These are phyloP conservation scores for Murraya paniculata DNA, from an alignment of 345 rosid genomes.

Conservation along the genomic window DNA sequence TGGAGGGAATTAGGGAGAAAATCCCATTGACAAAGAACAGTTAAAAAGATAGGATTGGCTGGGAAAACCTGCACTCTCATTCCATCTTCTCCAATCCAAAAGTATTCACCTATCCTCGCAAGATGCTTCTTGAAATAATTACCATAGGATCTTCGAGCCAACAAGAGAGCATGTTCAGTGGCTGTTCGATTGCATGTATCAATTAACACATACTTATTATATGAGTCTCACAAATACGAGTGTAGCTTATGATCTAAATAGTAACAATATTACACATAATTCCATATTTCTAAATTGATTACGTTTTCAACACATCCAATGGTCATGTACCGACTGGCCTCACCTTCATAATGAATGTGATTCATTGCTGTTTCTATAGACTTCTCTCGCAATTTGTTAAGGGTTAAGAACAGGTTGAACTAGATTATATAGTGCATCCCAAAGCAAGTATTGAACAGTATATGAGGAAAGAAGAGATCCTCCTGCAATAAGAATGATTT, in stretches of 20 bases:
- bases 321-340: slow-evolving; percentile 38
- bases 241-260: not conserved
- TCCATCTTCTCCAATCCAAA: not conserved
- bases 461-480: slow-evolving; percentile 44
- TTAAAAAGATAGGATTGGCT: too few relatives aligned
- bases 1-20: too few relatives aligned
- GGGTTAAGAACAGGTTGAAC: slow-evolving; percentile 43
- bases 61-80: not conserved
- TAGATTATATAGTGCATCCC: slow-evolving; percentile 31
- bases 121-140: slow-evolving; percentile 54
- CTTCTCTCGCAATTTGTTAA: slow-evolving; percentile 31
- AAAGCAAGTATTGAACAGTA: slow-evolving; percentile 34
- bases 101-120: slow-evolving; percentile 40
- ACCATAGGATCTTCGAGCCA: slow-evolving; percentile 71
- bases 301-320: slow-evolving; percentile 47
- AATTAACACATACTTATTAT: too few relatives aligned
- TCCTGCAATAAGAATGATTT: slow-evolving; percentile 28
- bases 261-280: too few relatives aligned
- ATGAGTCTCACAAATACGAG: not conserved
- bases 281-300: not conserved
- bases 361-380: slow-evolving; percentile 37
- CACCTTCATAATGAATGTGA: slow-evolving; percentile 44
- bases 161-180: slow-evolving; percentile 58
- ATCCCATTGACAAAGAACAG: too few relatives aligned
- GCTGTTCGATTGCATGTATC: slow-evolving; percentile 5